Evolutionary conservation across 2,329 filamentous ascomycete species (phyloP).

Genomic region (Grosmannia penicillata): DNA sequence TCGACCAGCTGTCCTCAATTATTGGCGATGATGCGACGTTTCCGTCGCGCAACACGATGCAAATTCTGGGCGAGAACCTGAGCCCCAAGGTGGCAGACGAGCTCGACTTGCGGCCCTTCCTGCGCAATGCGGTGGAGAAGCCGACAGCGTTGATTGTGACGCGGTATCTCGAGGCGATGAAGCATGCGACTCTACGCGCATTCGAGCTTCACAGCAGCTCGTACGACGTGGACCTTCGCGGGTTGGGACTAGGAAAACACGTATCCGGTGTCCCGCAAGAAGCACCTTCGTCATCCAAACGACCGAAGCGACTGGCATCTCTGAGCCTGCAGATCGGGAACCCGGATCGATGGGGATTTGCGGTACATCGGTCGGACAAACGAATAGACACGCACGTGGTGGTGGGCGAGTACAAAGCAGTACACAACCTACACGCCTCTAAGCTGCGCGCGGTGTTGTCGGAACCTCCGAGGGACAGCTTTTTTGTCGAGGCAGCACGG

Average conservation of each 20-base stretch:
- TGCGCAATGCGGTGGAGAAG: conserved; percentile 1
- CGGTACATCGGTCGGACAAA: background rate
- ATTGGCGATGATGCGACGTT: background rate
- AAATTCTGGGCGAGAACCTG: background rate
- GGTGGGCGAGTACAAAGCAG: conserved; percentile 6
- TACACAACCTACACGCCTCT: background rate
- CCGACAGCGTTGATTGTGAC: background rate
- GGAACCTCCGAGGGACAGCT: conserved; percentile 4
- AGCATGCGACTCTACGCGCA: background rate
- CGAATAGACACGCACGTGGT: background rate
- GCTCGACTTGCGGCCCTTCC: background rate
- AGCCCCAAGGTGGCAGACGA: background rate
- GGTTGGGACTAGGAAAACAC: too few species aligned
- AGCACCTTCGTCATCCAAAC: background rate
- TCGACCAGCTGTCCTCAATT: background rate
- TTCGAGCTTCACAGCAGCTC: background rate
- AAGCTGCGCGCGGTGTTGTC: conserved; percentile 1
- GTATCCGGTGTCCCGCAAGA: too few species aligned
- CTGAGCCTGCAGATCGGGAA: background rate
- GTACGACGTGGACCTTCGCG: background rate
- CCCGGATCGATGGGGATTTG: conserved; percentile 4
- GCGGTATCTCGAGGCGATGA: background rate
- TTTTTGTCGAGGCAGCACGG: conserved; percentile 1
- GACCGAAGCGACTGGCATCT: too few species aligned
- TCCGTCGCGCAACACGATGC: background rate